Evolutionary conservation across 768 basidiomycete genomes (phyloP), one percentile per base, ranked within the genome.

Genomic region (Boletus rubroflammeus): DNA sequence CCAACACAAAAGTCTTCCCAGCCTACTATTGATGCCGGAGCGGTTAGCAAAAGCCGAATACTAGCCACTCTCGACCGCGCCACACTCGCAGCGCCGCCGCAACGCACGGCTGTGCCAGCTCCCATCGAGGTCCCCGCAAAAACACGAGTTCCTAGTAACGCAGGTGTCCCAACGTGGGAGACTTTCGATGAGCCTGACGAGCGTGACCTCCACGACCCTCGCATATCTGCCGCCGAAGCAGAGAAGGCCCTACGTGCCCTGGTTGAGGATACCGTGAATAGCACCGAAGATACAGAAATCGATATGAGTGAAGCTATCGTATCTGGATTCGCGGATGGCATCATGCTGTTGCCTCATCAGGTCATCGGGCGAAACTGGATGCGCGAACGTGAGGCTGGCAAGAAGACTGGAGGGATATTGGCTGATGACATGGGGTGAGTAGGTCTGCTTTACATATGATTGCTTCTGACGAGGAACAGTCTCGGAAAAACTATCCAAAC

Each of bases 401-500:
- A 90, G 71, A 83, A 86, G 60, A 75, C 64, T 7, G 95, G 96
- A 1, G 96, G 96, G 0, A 93, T 98, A 60, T 73, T 97, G 14
- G 93, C 93, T 5, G 94, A 98, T 67, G 90, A 90, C 63, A 91
- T 91, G 87, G 90, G 88, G 88, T 87, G 62, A 46, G 77, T 60
- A 21, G 1, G 11, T 3, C 10, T 28, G 8, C n/a, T 51, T 13
- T 23, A 17, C 29, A 14, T 4, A 7, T 9, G 19, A 47, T 31
- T 15, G 2, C 40, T 10, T 48, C 57, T 67, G 35, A 67, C n/a
- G 6, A 23, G 11, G 32, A 19, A 6, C 50, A 90, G 88, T 55
- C 77, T 91, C 1, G 90, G 90, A 1, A 93, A 94, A 73, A 99
- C 97, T 0, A 90, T 98, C 23, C 96, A 98, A 64, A 90, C 90